Evolutionary conservation across 2,329 filamentous ascomycete species (phyloP).

Genomic region (Catunica adiposa): DNA sequence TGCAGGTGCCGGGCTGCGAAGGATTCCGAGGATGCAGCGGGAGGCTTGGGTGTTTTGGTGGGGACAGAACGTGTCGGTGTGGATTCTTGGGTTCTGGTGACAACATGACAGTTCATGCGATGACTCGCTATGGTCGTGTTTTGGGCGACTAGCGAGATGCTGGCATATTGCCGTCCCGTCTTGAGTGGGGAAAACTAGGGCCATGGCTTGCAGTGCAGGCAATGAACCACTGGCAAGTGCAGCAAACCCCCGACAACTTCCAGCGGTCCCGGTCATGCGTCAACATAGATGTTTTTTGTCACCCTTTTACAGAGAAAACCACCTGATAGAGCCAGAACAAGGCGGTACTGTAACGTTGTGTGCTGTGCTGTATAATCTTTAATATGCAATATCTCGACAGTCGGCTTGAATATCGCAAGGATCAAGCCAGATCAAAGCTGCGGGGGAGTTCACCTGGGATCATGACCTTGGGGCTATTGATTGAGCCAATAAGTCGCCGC

Average conservation of each 20-base stretch:
- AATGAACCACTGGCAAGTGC: background rate
- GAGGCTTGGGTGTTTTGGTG: background rate
- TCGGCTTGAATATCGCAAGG: background rate
- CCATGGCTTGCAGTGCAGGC: background rate
- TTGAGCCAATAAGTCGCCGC: background rate
- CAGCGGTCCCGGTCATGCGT: background rate
- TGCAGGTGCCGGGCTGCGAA: background rate
- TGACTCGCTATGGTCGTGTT: background rate
- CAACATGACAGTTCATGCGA: background rate
- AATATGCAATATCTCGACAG: background rate
- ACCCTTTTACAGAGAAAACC: background rate
- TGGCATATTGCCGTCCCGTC: background rate
- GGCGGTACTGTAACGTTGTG: background rate
- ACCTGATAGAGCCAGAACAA: background rate
- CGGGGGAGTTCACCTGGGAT: background rate
- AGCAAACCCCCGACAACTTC: background rate
- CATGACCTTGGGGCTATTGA: background rate
- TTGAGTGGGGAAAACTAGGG: background rate
- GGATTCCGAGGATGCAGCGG: conserved; percentile 1
- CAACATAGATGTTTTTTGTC: background rate
- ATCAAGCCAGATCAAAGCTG: conserved; percentile 2
- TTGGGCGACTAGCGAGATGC: too few species aligned
- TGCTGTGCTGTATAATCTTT: background rate
- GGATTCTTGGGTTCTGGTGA: background rate
- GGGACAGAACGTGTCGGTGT: background rate